Base-by-base conservation (phyloP, 169 alveolate species). In the Eimeria maxima region DNA sequence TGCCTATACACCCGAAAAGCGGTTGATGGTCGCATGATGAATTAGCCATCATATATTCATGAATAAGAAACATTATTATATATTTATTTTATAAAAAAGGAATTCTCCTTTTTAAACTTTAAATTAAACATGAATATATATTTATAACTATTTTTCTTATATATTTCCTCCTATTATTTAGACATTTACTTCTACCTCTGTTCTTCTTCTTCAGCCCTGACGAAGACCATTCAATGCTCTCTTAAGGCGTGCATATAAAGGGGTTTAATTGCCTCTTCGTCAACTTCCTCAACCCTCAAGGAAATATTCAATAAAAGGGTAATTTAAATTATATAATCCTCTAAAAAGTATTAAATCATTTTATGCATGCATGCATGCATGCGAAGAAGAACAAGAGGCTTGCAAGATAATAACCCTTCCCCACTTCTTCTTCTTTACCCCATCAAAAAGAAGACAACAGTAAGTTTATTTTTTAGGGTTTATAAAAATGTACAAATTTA, bases 1-100 rank as follows among this genome's bases (percentile, higher is more conserved):
- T 78, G 88, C 45, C 67, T 47, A 67, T 78, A 78, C 88, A 78
- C 65, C 65, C 1, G 29, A 45, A 71, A 76, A 78, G 67, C 88
- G 53, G 88, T 42, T 78, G 88, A 67, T 78, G 33, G 88, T n/a
- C n/a, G n/a, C n/a, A n/a, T n/a, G n/a, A n/a, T n/a, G n/a, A n/a
- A 45, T 45, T 47, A 78, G 88, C 88, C 88, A 47, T n/a, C n/a
- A n/a, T n/a, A 24, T 47, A 27, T 13, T 14, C 83, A 27, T 2
- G 83, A 2, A n/a, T 8, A 38, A 1, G 83, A 71, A 71, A 71
- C 83, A 47, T 63, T 13, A 63, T n/a, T n/a, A 33, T 22, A 8
- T 71, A 8, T 29, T 38, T 16, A 27, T 53, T 71, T 33, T 22
- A 33, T 3, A 1, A 27, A n/a, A 13, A 71, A 33, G 29, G 4